phyloP scores from a whole-genome alignment of 108 stramenopile species.

The Skeletonema costatum region DNA sequence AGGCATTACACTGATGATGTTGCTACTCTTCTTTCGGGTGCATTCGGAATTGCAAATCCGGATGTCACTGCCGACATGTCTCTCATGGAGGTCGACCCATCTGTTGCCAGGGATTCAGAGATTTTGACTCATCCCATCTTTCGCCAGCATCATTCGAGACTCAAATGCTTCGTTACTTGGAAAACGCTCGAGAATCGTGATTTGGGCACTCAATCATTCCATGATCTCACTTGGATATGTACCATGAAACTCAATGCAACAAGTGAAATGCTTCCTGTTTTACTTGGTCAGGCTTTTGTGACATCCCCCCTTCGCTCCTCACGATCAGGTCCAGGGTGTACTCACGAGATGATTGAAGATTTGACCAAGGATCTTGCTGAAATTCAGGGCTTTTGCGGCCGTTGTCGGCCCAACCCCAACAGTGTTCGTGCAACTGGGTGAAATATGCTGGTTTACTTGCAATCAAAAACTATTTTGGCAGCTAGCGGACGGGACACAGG shows the following conservation, averaged over 20 bases:
- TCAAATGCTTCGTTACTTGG: slow-evolving; percentile 97
- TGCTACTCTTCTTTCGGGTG: slow-evolving; percentile 60
- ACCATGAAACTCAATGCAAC: slow-evolving; percentile 99
- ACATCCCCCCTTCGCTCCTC: slow-evolving; percentile 98
- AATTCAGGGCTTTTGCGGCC: slow-evolving; percentile 98
- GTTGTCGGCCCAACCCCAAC: slow-evolving; percentile 98
- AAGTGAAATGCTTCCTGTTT: slow-evolving; percentile 98
- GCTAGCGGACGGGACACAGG: slow-evolving; percentile 83
- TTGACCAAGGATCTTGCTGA: slow-evolving; percentile 94
- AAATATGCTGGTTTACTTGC: slow-evolving; percentile 97
- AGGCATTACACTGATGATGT: slow-evolving; percentile 87
- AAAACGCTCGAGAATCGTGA: slow-evolving; percentile 96
- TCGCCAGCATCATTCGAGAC: slow-evolving; percentile 94
- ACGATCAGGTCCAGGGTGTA: slow-evolving; percentile 93
- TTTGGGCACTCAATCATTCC: slow-evolving; percentile 94
- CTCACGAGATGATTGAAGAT: slow-evolving; percentile 91
- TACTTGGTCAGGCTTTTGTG: slow-evolving; percentile 95
- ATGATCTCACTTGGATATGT: slow-evolving; percentile 99
- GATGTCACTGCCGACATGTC: slow-evolving; percentile 80
- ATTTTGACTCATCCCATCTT: slow-evolving; percentile 97
- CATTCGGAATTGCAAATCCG: slow-evolving; percentile 71
- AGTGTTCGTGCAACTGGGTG: slow-evolving; percentile 97
- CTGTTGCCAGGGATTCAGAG: slow-evolving; percentile 68
- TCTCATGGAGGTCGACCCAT: slow-evolving; percentile 63
- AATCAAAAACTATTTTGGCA: slow-evolving; percentile 91